Percentiles rank a stretch among this genome's conserved stretches.
These are phyloP conservation scores for Carex parvula DNA, from an alignment of 176 grass and related monocot species.

Conservation along the genomic window DNA sequence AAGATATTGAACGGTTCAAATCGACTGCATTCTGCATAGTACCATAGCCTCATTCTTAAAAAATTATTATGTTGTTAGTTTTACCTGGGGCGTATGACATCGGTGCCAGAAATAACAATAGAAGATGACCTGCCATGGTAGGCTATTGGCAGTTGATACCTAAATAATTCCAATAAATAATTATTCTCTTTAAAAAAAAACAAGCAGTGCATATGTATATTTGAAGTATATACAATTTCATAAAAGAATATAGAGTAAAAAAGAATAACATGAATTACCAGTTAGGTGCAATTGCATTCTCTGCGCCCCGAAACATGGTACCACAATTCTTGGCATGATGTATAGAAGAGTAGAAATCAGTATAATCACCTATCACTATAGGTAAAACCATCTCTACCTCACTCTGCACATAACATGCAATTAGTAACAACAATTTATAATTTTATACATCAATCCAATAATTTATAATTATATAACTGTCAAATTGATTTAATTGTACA, in stretches of 20 bases:
- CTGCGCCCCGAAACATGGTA: conserved; percentile 76
- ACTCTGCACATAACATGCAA: conserved; percentile 37
- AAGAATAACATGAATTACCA: conserved; percentile 43
- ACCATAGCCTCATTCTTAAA: no score
- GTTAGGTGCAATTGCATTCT: conserved; percentile 74
- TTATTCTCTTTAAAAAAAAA: not conserved
- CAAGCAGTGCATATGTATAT: not conserved
- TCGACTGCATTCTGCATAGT: no score
- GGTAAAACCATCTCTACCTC: conserved; percentile 85
- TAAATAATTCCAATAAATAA: conserved; percentile 32
- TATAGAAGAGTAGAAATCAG: conserved; percentile 89
- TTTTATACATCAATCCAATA: not conserved
- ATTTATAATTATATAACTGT: not conserved
- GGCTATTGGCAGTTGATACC: conserved; percentile 87
- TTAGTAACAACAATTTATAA: not conserved
- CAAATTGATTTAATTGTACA: not conserved
- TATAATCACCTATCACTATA: conserved; percentile 74
- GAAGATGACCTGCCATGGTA: conserved; percentile 93
- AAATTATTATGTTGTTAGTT: conserved; percentile 5
- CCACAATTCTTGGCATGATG: conserved; percentile 94
- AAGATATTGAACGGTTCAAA: no score
- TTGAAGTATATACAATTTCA: conserved; percentile 4
- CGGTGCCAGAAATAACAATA: conserved; percentile 81
- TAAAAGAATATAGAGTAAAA: conserved; percentile 3
- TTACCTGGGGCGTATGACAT: conserved; percentile 88